Conservation (phyloP, 768 basidiomycete genomes). For the Tremella mesenterica region DNA sequence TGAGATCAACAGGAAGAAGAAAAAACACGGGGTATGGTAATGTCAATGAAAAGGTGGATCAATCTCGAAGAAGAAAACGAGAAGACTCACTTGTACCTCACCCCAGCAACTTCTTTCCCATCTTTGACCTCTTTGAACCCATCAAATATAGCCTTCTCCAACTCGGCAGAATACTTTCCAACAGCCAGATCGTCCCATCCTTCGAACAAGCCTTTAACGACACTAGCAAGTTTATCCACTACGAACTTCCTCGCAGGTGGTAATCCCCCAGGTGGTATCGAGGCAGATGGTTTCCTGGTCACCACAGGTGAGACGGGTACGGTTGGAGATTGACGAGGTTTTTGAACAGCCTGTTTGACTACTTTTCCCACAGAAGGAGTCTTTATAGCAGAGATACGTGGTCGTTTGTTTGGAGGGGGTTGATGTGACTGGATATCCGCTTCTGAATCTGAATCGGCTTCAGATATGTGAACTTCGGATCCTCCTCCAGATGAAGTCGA, state of each 20-base stretch:
- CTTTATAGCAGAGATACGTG: background rate
- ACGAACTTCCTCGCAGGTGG: constrained; percentile 24
- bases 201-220: constrained; percentile 16
- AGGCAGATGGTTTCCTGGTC: background rate
- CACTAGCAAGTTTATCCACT: constrained; percentile 15
- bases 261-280: constrained; percentile 6
- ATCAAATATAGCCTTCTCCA: constrained; percentile 31
- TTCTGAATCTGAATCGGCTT: constrained; percentile 5
- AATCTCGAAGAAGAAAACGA: background rate
- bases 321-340: constrained; percentile 2
- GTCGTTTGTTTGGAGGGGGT: too few species aligned
- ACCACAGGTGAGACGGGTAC: background rate
- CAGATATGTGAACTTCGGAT: background rate
- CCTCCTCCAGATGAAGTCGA: background rate
- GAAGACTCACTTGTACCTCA: constrained; percentile 38
- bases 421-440: background rate
- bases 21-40: too few species aligned
- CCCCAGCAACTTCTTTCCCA: constrained; percentile 33
- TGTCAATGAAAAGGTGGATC: too few species aligned
- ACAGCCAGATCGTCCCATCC: constrained; percentile 10
- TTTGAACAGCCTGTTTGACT: background rate
- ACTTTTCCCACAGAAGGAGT: background rate
- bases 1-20: too few species aligned
- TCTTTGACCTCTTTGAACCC: constrained; percentile 31
- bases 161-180: constrained; percentile 19